These are phyloP conservation scores for Hermanozyma aechmeae DNA, from an alignment of 805 yeast species.

Conservation along the genomic window DNA sequence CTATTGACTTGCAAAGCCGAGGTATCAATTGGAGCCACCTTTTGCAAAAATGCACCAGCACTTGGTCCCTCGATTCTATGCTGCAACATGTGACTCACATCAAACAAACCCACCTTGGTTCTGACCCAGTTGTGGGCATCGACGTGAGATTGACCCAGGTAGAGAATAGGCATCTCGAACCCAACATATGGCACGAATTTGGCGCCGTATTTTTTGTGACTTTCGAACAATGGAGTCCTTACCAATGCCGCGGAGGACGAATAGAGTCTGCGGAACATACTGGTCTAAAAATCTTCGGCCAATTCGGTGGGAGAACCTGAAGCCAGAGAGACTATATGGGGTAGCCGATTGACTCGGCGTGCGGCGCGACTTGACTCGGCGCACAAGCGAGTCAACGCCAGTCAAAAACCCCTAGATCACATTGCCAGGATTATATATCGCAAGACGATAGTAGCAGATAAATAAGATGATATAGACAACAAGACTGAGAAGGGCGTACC, in stretches of 20 bases:
- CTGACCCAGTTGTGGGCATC: constrained; percentile 96
- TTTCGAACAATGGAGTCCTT: constrained; percentile 73
- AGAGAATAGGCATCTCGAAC: constrained; percentile 89
- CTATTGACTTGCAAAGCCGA: constrained; percentile 42
- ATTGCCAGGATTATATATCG: too few species aligned
- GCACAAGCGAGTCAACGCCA: too few species aligned
- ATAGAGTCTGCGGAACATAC: not conserved
- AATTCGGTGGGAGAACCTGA: too few species aligned
- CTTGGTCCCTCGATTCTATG: constrained; percentile 67
- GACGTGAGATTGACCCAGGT: constrained; percentile 75
- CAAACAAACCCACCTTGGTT: constrained; percentile 79
- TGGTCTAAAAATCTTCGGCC: not conserved
- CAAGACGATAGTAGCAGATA: too few species aligned
- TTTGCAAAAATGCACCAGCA: constrained; percentile 60
- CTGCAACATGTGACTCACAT: constrained; percentile 96
- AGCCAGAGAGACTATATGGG: too few species aligned
- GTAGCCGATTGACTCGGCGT: too few species aligned
- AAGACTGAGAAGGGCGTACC: too few species aligned
- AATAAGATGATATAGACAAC: too few species aligned
- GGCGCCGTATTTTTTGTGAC: constrained; percentile 72
- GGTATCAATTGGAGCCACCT: constrained; percentile 83
- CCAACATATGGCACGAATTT: constrained; percentile 96
- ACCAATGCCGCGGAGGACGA: constrained; percentile 20
- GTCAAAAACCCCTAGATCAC: too few species aligned
- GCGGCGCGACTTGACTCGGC: too few species aligned